Base-by-base conservation (phyloP, 306 rosid genomes). In the Oxytropis ochrocephala region DNA sequence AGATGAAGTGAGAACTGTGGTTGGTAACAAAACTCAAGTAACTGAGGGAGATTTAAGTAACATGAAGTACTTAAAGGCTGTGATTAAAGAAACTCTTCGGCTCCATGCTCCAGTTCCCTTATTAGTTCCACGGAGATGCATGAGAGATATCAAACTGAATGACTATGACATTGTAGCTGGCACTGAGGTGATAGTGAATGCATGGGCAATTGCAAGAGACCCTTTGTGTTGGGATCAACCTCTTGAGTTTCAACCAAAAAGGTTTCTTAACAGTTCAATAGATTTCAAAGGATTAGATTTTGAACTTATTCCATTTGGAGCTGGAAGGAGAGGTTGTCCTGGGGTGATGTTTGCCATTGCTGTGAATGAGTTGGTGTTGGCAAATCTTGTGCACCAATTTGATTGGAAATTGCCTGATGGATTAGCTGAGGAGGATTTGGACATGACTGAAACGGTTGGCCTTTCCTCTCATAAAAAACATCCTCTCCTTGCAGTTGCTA, bases 301-400 rank as follows among this genome's bases (percentile, higher is more conserved):
- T 18, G 70, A 68, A 36, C 42, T 76, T 29, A 50, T 76, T 0
- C 80, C 80, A 1, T 76, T 68, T 60, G 80, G 80, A 11, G 75
- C 70, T 5, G 80, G 80, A 51, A 76, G 80, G 36, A 76, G 80
- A 11, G 80, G 80, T 10, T 76, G 80, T 44, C 80, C 80, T 12
- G 75, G 67, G 4, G 2, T 14, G 7, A 1, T 14, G n/a, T 70
- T 70, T 70, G 75, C 47, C 4, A 70, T 16, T 47, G 58, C 58
- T 44, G 75, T 70, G 2, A 7, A 6, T 70, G 75, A 70, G 44
- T 5, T 57, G 3, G 56, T 70, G 2, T 46, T 70, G 2, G 75
- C 66, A 13, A 70, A 43, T 57, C 55, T 70, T 29, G 57, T 70
- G 7, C 5, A 27, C 5, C 66, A 44, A 1, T 70, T 57, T 57